Base-by-base conservation (phyloP, 768 basidiomycete genomes). In the Neoboletus brunneissimus region DNA sequence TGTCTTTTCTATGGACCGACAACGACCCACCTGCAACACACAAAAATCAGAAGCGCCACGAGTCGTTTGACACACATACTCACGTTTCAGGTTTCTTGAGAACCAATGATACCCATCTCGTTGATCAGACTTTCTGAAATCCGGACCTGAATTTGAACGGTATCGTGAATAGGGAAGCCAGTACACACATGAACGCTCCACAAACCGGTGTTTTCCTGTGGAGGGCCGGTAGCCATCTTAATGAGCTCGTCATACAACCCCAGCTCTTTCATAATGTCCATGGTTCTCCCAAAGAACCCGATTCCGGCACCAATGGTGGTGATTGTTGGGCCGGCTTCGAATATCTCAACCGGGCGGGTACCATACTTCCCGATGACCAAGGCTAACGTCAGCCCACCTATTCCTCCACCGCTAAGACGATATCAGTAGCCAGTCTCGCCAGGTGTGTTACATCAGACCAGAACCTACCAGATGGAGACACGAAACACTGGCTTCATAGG, bases 281-380 rank as follows among this genome's bases (percentile, higher is more conserved):
- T 75, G 72, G 61, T 67, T 73, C 83, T 78, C 25, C 75, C 74
- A 60, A 76, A 84, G 10, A 85, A 58, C 3, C 66, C 69, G 42
- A 81, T 74, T 1, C 79, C 79, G 22, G 78, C 79, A 9, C 80
- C 79, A 42, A 77, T 66, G 43, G 77, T 76, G 3, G 72, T 70
- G 34, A 81, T 70, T 22, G 63, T 62, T 0, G 73, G 59, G 3
- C 77, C 67, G 10, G 76, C 70, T 51, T 81, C 79, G 57, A 77
- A 81, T 15, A 81, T 58, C n/a, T 75, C 71, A 5, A 80, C 66
- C 1, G 73, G 66, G 10, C 72, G 57, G 2, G 58, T 61, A 48
- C 54, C 56, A 44, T 65, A 54, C 48, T 68, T 67, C 1, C 59
- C 59, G 20, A 77, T 56, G 0, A 70, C 67, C 34, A 70, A 52